Conservation (phyloP, 2,329 filamentous ascomycete species). For the Elsinoe fawcettii region DNA sequence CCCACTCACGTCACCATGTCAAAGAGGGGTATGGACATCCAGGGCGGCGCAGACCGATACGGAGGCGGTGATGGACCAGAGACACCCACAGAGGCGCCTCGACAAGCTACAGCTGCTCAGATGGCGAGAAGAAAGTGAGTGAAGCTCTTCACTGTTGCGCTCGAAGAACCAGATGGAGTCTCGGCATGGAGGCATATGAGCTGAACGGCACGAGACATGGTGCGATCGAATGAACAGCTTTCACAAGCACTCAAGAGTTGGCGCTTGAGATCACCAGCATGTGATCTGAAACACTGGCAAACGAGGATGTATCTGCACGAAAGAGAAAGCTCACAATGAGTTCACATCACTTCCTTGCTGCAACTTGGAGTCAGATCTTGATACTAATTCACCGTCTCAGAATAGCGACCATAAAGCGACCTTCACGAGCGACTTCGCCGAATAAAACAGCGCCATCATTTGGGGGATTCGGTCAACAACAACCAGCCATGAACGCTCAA, state of each 20-base stretch:
- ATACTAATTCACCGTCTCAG: not conserved
- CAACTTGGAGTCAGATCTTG: not conserved
- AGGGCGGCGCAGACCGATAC: conserved; percentile 18
- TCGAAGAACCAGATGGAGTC: not conserved
- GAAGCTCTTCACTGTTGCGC: not conserved
- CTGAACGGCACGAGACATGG: no score
- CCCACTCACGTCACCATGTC: conserved; percentile 16
- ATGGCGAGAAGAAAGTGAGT: conserved; percentile 19
- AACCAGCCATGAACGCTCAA: not conserved
- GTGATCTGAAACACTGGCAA: not conserved
- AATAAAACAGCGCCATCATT: conserved; percentile 6
- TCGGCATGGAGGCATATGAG: not conserved
- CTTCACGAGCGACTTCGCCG: conserved; percentile 3
- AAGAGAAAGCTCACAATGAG: not conserved
- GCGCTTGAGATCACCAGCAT: not conserved
- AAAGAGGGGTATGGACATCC: conserved; percentile 18
- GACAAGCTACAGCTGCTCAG: conserved; percentile 20
- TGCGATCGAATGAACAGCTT: no score
- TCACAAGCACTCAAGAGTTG: no score
- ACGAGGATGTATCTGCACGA: not conserved
- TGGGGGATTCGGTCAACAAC: conserved; percentile 12
- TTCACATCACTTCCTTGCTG: not conserved
- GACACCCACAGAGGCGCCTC: conserved; percentile 17
- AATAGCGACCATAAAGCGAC: conserved; percentile 10
- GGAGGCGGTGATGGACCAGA: conserved; percentile 12